Evolutionary conservation across 2,329 filamentous ascomycete genomes (phyloP).

Genomic region (Rhynchosporium graminicola): DNA sequence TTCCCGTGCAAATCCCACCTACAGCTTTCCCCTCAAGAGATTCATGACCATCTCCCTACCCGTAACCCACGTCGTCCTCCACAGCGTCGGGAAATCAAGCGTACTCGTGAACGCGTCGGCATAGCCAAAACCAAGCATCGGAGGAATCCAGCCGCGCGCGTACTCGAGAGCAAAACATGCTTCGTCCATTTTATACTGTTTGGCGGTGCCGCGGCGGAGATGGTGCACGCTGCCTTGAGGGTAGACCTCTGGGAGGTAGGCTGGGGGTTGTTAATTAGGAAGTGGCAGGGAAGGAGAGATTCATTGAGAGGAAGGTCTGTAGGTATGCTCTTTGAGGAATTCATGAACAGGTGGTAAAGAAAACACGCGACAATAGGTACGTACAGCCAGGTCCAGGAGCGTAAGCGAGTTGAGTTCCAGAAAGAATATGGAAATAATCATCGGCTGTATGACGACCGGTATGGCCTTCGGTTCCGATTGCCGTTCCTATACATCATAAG

Average conservation of each 20-base stretch:
- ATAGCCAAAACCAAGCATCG: slow-evolving; percentile 89
- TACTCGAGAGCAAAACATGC: slow-evolving; percentile 82
- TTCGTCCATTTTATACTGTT: slow-evolving; percentile 81
- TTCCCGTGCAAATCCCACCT: neutral
- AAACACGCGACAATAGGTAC: no score
- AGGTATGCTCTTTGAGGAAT: no score
- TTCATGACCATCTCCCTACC: slow-evolving; percentile 76
- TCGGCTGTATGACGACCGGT: slow-evolving; percentile 86
- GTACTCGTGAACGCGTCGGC: slow-evolving; percentile 80
- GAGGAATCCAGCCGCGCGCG: slow-evolving; percentile 86
- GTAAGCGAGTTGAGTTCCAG: slow-evolving; percentile 76
- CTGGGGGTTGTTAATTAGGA: no score
- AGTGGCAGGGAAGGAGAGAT: no score
- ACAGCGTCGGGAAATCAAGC: slow-evolving; percentile 81
- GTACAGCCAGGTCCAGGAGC: slow-evolving; percentile 61
- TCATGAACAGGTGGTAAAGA: no score
- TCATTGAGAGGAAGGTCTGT: no score
- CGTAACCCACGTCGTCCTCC: slow-evolving; percentile 74
- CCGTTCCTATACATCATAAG: slow-evolving; percentile 53
- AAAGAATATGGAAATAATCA: slow-evolving; percentile 92
- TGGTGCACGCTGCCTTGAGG: slow-evolving; percentile 70
- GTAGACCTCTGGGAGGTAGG: slow-evolving; percentile 70
- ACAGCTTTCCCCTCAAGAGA: slow-evolving; percentile 68
- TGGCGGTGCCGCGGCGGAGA: slow-evolving; percentile 68
- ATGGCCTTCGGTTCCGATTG: slow-evolving; percentile 85